Evolutionary conservation across 2,329 filamentous ascomycete genomes (phyloP).

Genomic region (Penicillium sp.): DNA sequence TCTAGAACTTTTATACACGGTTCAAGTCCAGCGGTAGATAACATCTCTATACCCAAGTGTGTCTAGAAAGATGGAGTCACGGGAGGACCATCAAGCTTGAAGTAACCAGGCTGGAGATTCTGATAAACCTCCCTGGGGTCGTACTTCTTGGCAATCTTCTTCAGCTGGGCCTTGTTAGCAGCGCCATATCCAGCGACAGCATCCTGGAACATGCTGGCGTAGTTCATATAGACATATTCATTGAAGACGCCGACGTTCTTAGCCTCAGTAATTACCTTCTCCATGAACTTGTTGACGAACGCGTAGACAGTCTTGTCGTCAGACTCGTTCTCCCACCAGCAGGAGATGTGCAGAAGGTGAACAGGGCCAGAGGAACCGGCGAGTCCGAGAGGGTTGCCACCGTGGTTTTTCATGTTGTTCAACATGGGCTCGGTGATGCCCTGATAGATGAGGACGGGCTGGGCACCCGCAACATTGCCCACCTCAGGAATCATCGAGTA

Average conservation of each 20-base stretch:
- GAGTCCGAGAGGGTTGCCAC: slow-evolving; percentile 32
- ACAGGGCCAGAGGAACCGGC: slow-evolving; percentile 18
- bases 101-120: slow-evolving; percentile 36
- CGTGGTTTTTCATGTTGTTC: slow-evolving; percentile 24
- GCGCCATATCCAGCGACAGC: slow-evolving; percentile 37
- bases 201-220: slow-evolving; percentile 39
- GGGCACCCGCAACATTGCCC: slow-evolving; percentile 14
- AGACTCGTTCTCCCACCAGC: slow-evolving; percentile 25
- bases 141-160: slow-evolving; percentile 30
- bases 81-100: slow-evolving; percentile 32
- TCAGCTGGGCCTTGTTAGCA: slow-evolving; percentile 28
- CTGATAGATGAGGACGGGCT: slow-evolving; percentile 27
- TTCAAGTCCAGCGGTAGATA: neutral
- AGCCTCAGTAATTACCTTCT: slow-evolving; percentile 20
- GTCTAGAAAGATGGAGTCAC: slow-evolving; percentile 1
- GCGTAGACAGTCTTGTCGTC: slow-evolving; percentile 27
- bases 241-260: slow-evolving; percentile 20
- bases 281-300: slow-evolving; percentile 21
- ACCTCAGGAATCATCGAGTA: slow-evolving; percentile 17
- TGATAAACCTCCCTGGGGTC: slow-evolving; percentile 38
- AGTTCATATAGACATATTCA: slow-evolving; percentile 42
- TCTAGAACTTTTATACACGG: neutral
- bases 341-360: slow-evolving; percentile 24
- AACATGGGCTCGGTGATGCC: slow-evolving; percentile 26
- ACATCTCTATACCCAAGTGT: neutral